Base-by-base conservation (phyloP, 2,329 filamentous ascomycete species). In the Rhexocercosporidium sp. region DNA sequence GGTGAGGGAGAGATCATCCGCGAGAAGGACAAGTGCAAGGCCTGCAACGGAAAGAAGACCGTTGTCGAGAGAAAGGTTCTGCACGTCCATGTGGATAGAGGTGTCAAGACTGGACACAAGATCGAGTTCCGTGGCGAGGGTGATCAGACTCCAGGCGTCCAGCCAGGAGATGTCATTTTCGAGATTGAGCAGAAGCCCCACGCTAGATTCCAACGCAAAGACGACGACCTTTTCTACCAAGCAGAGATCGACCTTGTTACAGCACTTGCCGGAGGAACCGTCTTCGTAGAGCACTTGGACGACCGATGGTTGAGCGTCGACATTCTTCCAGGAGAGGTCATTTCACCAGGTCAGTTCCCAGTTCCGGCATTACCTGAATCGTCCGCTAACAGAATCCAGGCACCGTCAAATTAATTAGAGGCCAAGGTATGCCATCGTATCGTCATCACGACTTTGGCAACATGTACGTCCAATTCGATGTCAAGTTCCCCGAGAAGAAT, bases 121-220 rank as follows among this genome's bases (percentile, higher is more conserved):
- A 93, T 99, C 73, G 94, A 97, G 79, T 99, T 98, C 86, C 90
- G 92, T 66, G 96, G 96, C 66, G 96, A 99, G 80, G 96, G 96
- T 81, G 96, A 99, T 79, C 96, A 98, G 79, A 90, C 94, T 66
- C 96, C 96, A 22, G 95, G 94, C 72, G 92, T 97, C 62, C 88
- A 97, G 78, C 92, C 96, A 18, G 96, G 96, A 72, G 96, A 99
- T 78, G 96, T 99, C 66, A 92, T 97, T 70, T 99, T 99, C 78
- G 94, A 98, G 83, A 98, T 99, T 72, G 95, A 98, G 82, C 94
- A 98, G 86, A 99, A 99, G 88, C 94, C 94, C n/a, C 96, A 99
- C 81, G 72, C 91, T 31, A 91, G 96, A 71, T 99, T 99, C 86
- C 94, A 95, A 78, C 92, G 96, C 75, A 97, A 96, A 81, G 94